Evolutionary conservation across 2,329 filamentous ascomycete genomes (phyloP), one percentile per base, ranked within the genome.

Genomic region (Ampelomyces quisqualis): DNA sequence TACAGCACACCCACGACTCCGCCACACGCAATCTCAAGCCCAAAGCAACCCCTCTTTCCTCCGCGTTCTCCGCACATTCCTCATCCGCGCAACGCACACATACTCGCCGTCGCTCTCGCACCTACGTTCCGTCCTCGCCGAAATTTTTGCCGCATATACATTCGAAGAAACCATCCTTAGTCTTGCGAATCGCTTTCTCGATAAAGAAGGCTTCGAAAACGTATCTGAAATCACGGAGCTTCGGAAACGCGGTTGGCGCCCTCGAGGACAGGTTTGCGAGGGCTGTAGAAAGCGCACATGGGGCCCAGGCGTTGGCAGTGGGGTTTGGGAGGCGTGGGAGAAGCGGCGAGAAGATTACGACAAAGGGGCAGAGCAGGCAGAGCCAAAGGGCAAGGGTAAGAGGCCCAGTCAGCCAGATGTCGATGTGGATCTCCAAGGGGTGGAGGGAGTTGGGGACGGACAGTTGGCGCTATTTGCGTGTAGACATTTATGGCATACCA

Each of bases 81-180:
- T 98, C 20, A 82, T 86, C 1, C 82, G 88, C 31, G 91, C 90
- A 0, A 86, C 89, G 0, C 78, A 81, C 17, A 83, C 85, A 13
- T 58, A 58, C 18, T 94, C 90, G 0, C 90, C 93, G 0, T 94
- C 87, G 9, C 76, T 98, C 2, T 85, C 88, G 1, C 90, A 97
- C 62, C 77, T 98, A 3, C 85, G 93, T 30, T 80, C 81, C 5
- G 90, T 97, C 1, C 78, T 98, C 2, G 76, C 82, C 1, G 93
- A 90, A 9, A 91, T 98, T 40, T 97, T 98, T 70, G 84, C 91
- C 0, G 91, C 93, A 0, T 98, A 98, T 64, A 85, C 90, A 0
- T 96, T 97, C 64, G 93, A 98, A 67, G 88, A 91, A 65, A 90
- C 87, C 0, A 87, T 98, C 11, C 77, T 98, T 14, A 77, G 80